A percentile compares a stretch with the other conserved stretches of the same genome.
Conservation (phyloP, 441 rosid species). For the Monsonia emarginata region DNA sequence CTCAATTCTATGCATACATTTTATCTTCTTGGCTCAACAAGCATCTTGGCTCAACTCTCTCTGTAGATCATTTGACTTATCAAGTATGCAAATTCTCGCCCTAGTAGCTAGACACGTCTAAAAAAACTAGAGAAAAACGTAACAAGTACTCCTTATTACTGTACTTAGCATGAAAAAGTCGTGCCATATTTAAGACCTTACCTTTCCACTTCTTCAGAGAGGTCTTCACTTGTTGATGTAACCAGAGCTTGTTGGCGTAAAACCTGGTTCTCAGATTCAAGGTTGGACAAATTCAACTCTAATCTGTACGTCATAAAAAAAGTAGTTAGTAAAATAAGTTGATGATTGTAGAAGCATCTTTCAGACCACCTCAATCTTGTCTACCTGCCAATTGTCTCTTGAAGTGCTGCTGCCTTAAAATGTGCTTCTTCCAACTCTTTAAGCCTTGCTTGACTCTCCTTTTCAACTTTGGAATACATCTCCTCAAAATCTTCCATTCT, state of each 20-base stretch:
- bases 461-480: constrained; percentile 31
- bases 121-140: background rate
- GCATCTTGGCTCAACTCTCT: background rate
- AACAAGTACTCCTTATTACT: too few species aligned
- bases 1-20: background rate
- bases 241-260: constrained; percentile 60
- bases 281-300: constrained; percentile 40
- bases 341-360: constrained; percentile 8
- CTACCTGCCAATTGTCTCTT: constrained; percentile 40
- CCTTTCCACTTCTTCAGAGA: constrained; percentile 36
- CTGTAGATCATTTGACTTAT: background rate
- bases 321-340: constrained; percentile 14
- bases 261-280: constrained; percentile 65
- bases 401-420: constrained; percentile 34
- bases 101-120: background rate
- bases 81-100: background rate
- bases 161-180: constrained; percentile 4
- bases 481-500: constrained; percentile 38
- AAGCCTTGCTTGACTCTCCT: constrained; percentile 30
- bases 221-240: constrained; percentile 31
- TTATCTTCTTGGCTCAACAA: too few species aligned
- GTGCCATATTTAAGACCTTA: constrained; percentile 10
- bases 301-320: constrained; percentile 32
- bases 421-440: constrained; percentile 44
- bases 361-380: constrained; percentile 11